Base-by-base conservation (phyloP, 306 rosid genomes). In the Cucurbita pepo region DNA sequence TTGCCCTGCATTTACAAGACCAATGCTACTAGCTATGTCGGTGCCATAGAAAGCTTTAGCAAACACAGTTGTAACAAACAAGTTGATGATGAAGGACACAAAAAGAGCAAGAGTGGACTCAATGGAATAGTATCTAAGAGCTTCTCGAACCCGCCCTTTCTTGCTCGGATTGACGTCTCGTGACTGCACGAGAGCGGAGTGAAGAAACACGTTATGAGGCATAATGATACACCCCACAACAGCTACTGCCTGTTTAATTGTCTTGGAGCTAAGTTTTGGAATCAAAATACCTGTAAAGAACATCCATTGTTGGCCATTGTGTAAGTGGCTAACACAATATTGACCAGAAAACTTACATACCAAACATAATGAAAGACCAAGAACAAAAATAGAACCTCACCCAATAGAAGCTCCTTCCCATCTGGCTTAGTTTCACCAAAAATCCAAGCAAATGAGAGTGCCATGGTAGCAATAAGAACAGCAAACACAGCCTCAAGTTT, bases 131-230 rank as follows among this genome's bases (percentile, higher is more conserved):
- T 95, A 95, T 73, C 80, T 91, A 48, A 95, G 83, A 73, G 99
- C 99, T 83, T 95, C 99, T 79, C 83, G 97, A 60, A 95, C 91
- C 58, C 96, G 84, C 50, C 86, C 91, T 77, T 69, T 85, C 86
- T 89, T 91, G 41, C 48, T 82, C 44, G 50, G 89, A 77, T 95
- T 91, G 43, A 95, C 56, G 55, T 88, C 88, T 48, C 99, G 84
- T 11, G 99, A 95, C 75, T 89, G 99, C 34, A 95, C 99, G 62
- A 95, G 92, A 30, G 99, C 99, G 4, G 99, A 95, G 83, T 95
- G 99, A 81, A 95, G 75, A 80, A 84, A 95, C 40, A 95, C 91
- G 72, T 95, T 95, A 86, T 91, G 99, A 74, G 99, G 99, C 99
- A 95, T 95, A 58, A 95, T 95, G 73, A 91, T 81, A 84, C 99